These are phyloP conservation scores for Aspergillus aculeatinus DNA, from an alignment of 2,329 filamentous ascomycete genomes.

Conservation along the genomic window DNA sequence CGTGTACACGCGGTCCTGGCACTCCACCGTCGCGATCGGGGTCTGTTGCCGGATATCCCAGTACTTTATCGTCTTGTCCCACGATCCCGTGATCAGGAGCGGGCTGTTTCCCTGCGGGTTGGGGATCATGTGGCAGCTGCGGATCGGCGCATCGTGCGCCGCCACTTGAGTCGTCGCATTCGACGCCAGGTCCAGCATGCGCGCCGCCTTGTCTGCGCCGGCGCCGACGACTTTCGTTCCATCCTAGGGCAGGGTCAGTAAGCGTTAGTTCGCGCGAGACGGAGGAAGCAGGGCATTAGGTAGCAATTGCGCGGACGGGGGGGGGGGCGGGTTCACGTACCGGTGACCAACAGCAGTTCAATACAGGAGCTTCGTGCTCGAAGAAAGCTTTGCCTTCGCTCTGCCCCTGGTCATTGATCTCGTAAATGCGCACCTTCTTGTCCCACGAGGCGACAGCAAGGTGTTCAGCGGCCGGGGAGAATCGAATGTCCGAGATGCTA, in stretches of 20 bases:
- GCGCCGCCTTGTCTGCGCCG: slow-evolving; percentile 87
- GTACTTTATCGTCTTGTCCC: slow-evolving; percentile 59
- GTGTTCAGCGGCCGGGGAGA: slow-evolving; percentile 75
- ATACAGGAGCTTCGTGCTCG: slow-evolving; percentile 79
- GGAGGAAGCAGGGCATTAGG: background rate
- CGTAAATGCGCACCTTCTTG: slow-evolving; percentile 96
- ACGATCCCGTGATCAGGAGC: slow-evolving; percentile 82
- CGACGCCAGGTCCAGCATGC: slow-evolving; percentile 74
- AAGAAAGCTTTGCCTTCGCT: slow-evolving; percentile 83
- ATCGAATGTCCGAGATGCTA: slow-evolving; percentile 82
- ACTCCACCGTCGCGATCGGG: slow-evolving; percentile 48
- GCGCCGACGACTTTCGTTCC: slow-evolving; percentile 83
- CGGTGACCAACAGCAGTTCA: slow-evolving; percentile 84
- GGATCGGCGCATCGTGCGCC: slow-evolving; percentile 80
- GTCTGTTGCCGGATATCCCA: slow-evolving; percentile 55
- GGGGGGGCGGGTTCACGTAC: slow-evolving; percentile 52
- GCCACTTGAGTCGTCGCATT: slow-evolving; percentile 68
- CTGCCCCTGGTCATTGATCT: slow-evolving; percentile 74
- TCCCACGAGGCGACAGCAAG: slow-evolving; percentile 94
- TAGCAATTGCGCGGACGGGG: background rate
- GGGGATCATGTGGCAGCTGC: slow-evolving; percentile 75
- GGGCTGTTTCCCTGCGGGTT: slow-evolving; percentile 55
- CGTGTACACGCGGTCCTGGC: slow-evolving; percentile 66
- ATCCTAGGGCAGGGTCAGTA: slow-evolving; percentile 60
- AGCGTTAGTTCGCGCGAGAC: slow-evolving; percentile 2